Evolutionary conservation across 2,329 filamentous ascomycete species (phyloP), one percentile per base, ranked within the genome.

Genomic region (Fusarium coffeatum): DNA sequence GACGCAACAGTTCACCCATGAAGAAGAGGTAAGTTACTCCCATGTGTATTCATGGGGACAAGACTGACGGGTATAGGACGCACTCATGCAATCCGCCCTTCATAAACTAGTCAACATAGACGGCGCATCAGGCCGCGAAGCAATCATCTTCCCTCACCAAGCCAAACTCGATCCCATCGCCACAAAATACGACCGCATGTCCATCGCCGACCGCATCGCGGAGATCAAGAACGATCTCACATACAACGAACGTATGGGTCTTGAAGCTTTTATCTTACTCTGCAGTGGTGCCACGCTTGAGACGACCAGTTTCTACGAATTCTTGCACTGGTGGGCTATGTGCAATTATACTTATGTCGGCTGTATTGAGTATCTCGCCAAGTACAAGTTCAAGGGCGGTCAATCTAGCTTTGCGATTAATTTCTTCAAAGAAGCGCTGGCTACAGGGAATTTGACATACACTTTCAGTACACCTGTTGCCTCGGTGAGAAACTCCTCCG

Each of bases 261-360:
- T 85, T 4, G 81, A 84, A 65, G 74, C 77, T 0, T 83, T 83
- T 13, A 72, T 85, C 0, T 74, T 83, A 0, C 78, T 84, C 3
- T 81, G 79, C 63, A 83, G 82, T 51, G 81, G 83, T 8, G 80
- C 75, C 0, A 83, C 80, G 0, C 78, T 83, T 1, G 78, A 81
- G 12, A 83, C 80, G 0, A 81, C 79, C 0, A 81, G 80, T 23
- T 83, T 86, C 60, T 81, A 81, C 49, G 83, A 86, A 55, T 80
- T 85, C 32, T 72, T 86, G 20, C 83, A 83, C 59, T 85, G 83
- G 83, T 85, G 79, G 83, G 83, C 80, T 11, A 73, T 83, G 3
- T 77, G 77, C 55, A 82, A 78, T 28, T 83, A 83, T 69, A 79
- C 76, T 8, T 83, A 80, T 55, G 71, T 76, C 18, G 80, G 78